Conservation (phyloP, 306 rosid genomes). For the Citrullus amarus region DNA sequence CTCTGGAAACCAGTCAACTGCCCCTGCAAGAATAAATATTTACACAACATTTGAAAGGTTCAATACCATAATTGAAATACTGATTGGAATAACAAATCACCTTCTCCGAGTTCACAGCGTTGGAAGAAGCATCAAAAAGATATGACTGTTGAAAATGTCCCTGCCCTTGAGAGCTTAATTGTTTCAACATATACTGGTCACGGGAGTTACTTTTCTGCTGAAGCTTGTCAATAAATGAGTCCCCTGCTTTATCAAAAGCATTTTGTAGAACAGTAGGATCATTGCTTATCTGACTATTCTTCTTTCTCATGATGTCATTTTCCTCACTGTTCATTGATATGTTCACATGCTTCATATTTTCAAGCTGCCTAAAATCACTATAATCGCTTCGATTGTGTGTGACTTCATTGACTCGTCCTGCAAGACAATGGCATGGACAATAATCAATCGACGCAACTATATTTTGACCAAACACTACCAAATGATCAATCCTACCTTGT, state of each 20-base stretch:
- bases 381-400: conserved; percentile 18
- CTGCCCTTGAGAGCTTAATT: conserved; percentile 18
- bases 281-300: conserved; percentile 18
- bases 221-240: conserved; percentile 23
- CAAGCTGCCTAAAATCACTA: conserved; percentile 25
- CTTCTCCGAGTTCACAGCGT: conserved; percentile 21
- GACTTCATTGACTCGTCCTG: conserved; percentile 27
- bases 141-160: conserved; percentile 18
- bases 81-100: conserved; percentile 9
- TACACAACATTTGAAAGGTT: not conserved
- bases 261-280: conserved; percentile 21
- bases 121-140: conserved; percentile 13
- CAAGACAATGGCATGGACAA: conserved; percentile 12
- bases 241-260: conserved; percentile 20
- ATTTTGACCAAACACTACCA: not conserved
- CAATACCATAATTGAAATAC: not conserved
- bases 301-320: conserved; percentile 12
- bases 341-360: conserved; percentile 14
- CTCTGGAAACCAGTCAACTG: conserved; percentile 9
- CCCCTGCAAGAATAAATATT: conserved; percentile 15
- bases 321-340: conserved; percentile 19
- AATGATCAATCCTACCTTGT: conserved; percentile 24
- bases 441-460: not conserved
- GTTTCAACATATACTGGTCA: conserved; percentile 12
- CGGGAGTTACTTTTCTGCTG: conserved; percentile 18